A percentile compares a stretch with the other conserved stretches of the same genome.
Evolutionary conservation across 2,329 filamentous ascomycete species (phyloP).

Genomic region (Neofusicoccum umdonicola): DNA sequence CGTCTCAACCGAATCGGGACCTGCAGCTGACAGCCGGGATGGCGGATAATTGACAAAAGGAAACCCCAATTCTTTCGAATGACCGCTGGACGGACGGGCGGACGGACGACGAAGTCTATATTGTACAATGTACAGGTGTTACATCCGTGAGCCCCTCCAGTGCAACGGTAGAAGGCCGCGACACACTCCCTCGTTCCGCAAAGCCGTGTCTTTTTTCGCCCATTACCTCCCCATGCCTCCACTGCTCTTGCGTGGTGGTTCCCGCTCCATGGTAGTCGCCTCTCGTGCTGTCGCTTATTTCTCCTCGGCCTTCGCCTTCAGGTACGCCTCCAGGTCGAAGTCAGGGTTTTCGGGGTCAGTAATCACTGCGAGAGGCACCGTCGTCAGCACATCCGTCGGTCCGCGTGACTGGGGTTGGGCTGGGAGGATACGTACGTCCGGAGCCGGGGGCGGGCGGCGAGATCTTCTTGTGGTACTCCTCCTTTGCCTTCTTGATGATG

Average conservation of each 20-base stretch:
- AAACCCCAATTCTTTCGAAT: conserved; percentile 13
- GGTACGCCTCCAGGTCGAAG: conserved; percentile 87
- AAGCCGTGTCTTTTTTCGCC: conserved; percentile 13
- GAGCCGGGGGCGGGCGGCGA: conserved; percentile 40
- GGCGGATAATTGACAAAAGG: background rate
- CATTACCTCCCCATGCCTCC: conserved; percentile 10
- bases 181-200: conserved; percentile 21
- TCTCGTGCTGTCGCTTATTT: conserved; percentile 22
- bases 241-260: background rate
- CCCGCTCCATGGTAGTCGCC: background rate
- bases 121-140: conserved; percentile 43
- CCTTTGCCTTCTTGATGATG: conserved; percentile 90
- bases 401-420: conserved; percentile 18
- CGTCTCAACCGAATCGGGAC: background rate
- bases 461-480: conserved; percentile 81
- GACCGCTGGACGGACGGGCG: conserved; percentile 9
- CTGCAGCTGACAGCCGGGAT: background rate
- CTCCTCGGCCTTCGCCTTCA: conserved; percentile 60
- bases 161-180: conserved; percentile 20
- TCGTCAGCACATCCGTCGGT: background rate
- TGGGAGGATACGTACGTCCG: conserved; percentile 36
- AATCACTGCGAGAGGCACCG: conserved; percentile 2
- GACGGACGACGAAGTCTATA: conserved; percentile 32
- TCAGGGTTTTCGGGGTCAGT: conserved; percentile 78
- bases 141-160: conserved; percentile 24